Percentiles rank a stretch among this genome's conserved stretches.
Evolutionary conservation across 129 eudicot species (phyloP).

Genomic region (Centella asiatica): DNA sequence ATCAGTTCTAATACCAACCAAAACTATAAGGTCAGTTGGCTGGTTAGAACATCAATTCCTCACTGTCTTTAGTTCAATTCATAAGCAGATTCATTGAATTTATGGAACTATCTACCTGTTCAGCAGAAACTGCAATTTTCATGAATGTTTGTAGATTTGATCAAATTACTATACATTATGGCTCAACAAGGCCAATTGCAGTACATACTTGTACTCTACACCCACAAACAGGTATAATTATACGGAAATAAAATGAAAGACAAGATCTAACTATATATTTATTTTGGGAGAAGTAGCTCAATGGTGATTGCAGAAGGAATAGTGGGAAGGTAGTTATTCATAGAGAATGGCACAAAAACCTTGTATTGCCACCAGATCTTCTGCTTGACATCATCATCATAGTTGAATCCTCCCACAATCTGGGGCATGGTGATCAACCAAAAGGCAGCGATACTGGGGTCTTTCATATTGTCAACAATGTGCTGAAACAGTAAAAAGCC

Average conservation of each 20-base stretch:
- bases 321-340: not conserved
- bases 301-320: not conserved
- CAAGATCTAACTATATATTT: not conserved
- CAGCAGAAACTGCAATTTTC: too few relatives aligned
- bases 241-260: not conserved
- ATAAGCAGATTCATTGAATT: too few relatives aligned
- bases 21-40: too few relatives aligned
- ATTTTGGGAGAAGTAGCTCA: not conserved
- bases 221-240: not conserved
- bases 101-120: not conserved
- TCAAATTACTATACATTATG: too few relatives aligned
- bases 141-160: too few relatives aligned
- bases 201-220: not conserved
- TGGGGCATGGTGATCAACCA: constrained; percentile 92
- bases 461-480: constrained; percentile 83
- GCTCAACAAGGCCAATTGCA: not conserved
- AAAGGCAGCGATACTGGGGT: constrained; percentile 96
- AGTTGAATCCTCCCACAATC: constrained; percentile 80
- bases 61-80: too few relatives aligned
- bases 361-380: constrained; percentile 96
- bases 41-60: too few relatives aligned
- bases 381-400: constrained; percentile 86
- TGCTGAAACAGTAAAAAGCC: constrained; percentile 40
- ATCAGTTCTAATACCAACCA: too few relatives aligned
- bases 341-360: constrained; percentile 33